Conservation (phyloP, 208 protist species). For the Polymyxa betae region DNA sequence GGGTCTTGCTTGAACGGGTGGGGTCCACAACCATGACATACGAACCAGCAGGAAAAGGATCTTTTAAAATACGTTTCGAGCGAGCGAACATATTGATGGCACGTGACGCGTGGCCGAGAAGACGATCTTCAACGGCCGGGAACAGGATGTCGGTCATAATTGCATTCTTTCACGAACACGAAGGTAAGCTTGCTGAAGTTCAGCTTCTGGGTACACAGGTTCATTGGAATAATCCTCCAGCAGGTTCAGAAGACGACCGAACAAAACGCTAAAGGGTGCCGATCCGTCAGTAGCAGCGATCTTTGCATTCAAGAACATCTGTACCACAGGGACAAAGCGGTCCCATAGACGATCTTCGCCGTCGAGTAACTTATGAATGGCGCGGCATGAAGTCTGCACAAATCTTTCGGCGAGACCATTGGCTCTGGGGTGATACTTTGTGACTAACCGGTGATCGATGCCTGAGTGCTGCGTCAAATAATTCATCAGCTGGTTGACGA, state of each 20-base stretch:
- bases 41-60: neutral
- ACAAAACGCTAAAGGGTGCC: neutral
- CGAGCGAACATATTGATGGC: neutral
- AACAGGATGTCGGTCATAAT: neutral
- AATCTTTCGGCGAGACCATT: neutral
- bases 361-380: neutral
- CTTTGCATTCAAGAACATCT: neutral
- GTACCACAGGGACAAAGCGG: neutral
- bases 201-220: neutral
- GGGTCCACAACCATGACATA: neutral
- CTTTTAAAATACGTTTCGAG: neutral
- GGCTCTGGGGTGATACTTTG: neutral
- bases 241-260: neutral
- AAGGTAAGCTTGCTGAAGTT: neutral
- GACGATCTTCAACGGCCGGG: neutral
- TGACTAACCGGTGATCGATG: neutral
- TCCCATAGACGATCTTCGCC: neutral
- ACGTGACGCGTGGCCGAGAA: neutral
- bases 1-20: neutral
- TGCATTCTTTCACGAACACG: neutral
- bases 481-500: neutral
- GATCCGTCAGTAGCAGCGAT: neutral
- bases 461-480: neutral
- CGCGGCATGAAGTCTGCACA: neutral
- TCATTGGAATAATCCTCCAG: neutral